These are phyloP conservation scores for Suillus occidentalis DNA, from an alignment of 768 basidiomycete genomes.

Conservation along the genomic window DNA sequence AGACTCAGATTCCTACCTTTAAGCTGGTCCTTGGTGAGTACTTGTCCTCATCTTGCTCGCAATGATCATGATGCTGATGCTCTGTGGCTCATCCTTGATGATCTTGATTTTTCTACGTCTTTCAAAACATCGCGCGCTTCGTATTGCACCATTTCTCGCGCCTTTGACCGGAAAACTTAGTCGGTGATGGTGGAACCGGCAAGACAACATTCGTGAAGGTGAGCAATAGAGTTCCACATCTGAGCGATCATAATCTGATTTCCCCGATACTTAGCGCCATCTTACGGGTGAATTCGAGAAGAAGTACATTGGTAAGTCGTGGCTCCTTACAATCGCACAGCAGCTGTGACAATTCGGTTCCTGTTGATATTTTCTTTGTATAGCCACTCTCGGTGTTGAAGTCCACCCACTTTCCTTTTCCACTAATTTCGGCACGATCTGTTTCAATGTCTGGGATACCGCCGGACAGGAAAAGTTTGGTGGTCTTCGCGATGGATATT, in stretches of 20 bases:
- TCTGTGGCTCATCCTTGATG: constrained; percentile 45
- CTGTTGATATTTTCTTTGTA: constrained; percentile 16
- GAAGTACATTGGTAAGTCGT: constrained; percentile 90
- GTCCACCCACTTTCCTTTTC: constrained; percentile 95
- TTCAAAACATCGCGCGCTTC: constrained; percentile 3
- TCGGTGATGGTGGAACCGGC: constrained; percentile 96
- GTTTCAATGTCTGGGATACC: constrained; percentile 99
- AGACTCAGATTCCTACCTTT: constrained; percentile 73
- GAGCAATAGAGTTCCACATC: constrained; percentile 18
- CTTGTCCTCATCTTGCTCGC: constrained; percentile 9
- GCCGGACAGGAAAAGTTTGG: constrained; percentile 99
- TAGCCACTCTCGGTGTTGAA: constrained; percentile 99
- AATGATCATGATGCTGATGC: constrained; percentile 27
- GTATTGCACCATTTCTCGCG: constrained; percentile 13
- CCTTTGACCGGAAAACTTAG: constrained; percentile 38
- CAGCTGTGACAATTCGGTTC: constrained; percentile 8
- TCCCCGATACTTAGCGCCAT: constrained; percentile 66
- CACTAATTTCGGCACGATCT: constrained; percentile 98
- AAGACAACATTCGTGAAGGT: constrained; percentile 99
- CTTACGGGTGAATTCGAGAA: constrained; percentile 99
- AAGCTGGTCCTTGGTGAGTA: constrained; percentile 96
- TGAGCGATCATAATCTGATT: constrained; percentile 61
- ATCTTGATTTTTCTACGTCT: constrained; percentile 32
- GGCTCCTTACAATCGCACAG: constrained; percentile 12
- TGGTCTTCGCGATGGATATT: constrained; percentile 95